Conservation (phyloP, 176 grass and related monocot genomes). For the Aegilops umbellulata region DNA sequence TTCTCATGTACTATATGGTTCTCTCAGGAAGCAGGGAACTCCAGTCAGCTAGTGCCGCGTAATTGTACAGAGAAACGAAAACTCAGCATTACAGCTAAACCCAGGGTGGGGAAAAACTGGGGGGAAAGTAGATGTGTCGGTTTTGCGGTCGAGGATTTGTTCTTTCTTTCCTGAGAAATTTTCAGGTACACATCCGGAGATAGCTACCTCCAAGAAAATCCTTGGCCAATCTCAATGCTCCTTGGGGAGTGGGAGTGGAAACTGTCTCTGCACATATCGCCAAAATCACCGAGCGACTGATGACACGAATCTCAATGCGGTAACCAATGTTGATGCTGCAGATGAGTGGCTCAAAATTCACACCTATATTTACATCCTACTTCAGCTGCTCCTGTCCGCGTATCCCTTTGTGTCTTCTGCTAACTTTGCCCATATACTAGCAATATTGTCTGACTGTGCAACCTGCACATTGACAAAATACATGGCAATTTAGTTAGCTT, state of each 20-base stretch:
- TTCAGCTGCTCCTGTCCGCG: conserved; percentile 28
- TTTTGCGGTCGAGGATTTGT: neutral
- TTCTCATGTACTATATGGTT: neutral
- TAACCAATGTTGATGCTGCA: conserved; percentile 10
- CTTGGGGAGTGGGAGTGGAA: neutral
- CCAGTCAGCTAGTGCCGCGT: neutral
- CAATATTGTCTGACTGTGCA: conserved; percentile 59
- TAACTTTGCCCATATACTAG: conserved; percentile 65
- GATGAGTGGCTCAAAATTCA: conserved; percentile 20
- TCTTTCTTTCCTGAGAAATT: conserved; percentile 3
- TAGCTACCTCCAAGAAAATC: conserved; percentile 20
- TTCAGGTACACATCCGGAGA: neutral
- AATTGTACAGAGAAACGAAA: conserved; percentile 35
- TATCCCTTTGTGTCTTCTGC: conserved; percentile 75
- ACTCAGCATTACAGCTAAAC: conserved; percentile 14
- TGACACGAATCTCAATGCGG: conserved; percentile 19
- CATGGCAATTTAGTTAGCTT: neutral
- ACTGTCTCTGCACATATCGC: conserved; percentile 5
- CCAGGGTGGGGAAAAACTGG: neutral
- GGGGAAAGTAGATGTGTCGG: neutral
- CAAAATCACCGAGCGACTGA: neutral
- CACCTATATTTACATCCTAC: conserved; percentile 45
- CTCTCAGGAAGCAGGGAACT: neutral
- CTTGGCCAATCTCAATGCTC: neutral
- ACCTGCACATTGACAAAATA: conserved; percentile 42